Conservation (phyloP, 2,329 filamentous ascomycete genomes). For the Alternaria viburni region DNA sequence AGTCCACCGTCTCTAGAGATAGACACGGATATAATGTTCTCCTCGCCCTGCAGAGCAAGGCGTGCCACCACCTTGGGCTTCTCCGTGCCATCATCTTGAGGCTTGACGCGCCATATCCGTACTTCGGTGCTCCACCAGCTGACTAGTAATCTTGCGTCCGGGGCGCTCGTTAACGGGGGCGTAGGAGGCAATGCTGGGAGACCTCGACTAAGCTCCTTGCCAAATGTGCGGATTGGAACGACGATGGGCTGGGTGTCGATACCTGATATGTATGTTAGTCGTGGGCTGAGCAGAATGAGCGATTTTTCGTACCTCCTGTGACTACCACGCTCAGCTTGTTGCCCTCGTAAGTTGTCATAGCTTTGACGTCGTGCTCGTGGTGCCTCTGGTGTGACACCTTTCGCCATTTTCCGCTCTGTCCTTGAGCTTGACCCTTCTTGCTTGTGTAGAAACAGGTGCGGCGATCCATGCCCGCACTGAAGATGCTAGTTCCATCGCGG, state of each 20-base stretch:
- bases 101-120: constrained; percentile 75
- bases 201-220: constrained; percentile 78
- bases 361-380: constrained; percentile 93
- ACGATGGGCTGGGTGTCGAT: constrained; percentile 85
- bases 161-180: constrained; percentile 74
- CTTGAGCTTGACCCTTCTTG: constrained; percentile 31
- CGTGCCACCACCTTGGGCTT: constrained; percentile 50
- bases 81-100: constrained; percentile 55
- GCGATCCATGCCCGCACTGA: constrained; percentile 92
- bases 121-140: constrained; percentile 94
- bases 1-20: constrained; percentile 75
- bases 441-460: constrained; percentile 80
- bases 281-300: not conserved
- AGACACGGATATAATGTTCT: constrained; percentile 78
- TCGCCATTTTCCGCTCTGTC: constrained; percentile 68
- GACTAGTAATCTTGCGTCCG: constrained; percentile 75
- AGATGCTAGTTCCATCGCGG: constrained; percentile 77
- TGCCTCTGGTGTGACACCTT: constrained; percentile 86
- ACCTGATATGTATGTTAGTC: constrained; percentile 57
- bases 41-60: constrained; percentile 64
- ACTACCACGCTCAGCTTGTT: constrained; percentile 83
- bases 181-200: constrained; percentile 85
- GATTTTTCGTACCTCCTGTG: constrained; percentile 75
- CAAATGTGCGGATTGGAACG: constrained; percentile 77
- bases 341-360: constrained; percentile 88